A percentile compares a stretch with the other conserved stretches of the same genome.
Conservation (phyloP, 768 basidiomycete genomes). For the Pulveroboletus ravenelii region DNA sequence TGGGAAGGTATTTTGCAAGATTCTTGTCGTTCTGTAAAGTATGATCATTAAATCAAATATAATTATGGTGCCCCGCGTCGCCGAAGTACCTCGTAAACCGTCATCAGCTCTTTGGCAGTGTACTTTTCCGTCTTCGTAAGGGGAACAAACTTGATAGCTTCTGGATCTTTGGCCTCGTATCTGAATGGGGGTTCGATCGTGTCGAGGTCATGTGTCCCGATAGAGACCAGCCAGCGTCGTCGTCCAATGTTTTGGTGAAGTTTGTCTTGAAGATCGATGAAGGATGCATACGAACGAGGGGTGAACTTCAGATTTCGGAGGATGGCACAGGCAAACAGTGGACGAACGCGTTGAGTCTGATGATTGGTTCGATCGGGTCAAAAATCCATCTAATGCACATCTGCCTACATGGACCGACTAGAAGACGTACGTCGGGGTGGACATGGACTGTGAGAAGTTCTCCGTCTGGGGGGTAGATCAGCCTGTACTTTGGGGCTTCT, state of each 20-base stretch:
- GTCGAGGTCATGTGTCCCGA: conserved; percentile 97
- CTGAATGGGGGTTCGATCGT: conserved; percentile 83
- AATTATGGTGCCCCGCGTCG: neutral
- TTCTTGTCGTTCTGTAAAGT: conserved; percentile 79
- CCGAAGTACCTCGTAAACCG: conserved; percentile 75
- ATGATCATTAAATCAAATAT: neutral
- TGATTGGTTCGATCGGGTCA: neutral
- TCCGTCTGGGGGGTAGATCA: conserved; percentile 67
- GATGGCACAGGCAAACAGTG: conserved; percentile 86
- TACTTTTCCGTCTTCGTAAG: conserved; percentile 75
- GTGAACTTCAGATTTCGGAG: conserved; percentile 90
- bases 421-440: conserved; percentile 58
- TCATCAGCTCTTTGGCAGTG: conserved; percentile 90
- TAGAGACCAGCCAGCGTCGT: conserved; percentile 84
- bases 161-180: conserved; percentile 77
- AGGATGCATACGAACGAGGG: conserved; percentile 84
- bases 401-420: neutral
- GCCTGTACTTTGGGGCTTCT: conserved; percentile 65
- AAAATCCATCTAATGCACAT: neutral
- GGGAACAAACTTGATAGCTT: conserved; percentile 88
- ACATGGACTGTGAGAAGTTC: conserved; percentile 69
- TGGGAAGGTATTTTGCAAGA: conserved; percentile 80
- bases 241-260: conserved; percentile 95
- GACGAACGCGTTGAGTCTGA: conserved; percentile 79
- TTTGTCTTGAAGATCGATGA: conserved; percentile 99